A percentile compares a stretch with the other conserved stretches of the same genome.
phyloP scores from a whole-genome alignment of 139 green algal genomes.

The Tetradesmus obliquus region DNA sequence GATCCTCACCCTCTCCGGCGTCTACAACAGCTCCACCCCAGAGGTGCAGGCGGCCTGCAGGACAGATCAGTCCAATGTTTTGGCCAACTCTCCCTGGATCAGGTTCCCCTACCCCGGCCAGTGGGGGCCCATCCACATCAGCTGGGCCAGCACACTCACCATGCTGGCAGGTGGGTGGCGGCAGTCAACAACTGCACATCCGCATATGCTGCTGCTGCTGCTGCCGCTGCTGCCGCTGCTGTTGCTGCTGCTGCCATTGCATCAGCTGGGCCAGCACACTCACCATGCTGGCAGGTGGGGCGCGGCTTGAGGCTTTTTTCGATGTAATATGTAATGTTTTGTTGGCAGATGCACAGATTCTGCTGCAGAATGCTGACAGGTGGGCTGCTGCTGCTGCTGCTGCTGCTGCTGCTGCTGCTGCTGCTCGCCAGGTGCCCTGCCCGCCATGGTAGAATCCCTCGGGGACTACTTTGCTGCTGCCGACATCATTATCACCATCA shows the following conservation, averaged over 20 bases:
- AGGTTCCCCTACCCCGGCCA: slow-evolving; percentile 70
- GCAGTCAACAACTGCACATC: not conserved
- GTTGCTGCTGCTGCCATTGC: not conserved
- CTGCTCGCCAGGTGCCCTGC: slow-evolving; percentile 52
- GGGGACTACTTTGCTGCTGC: slow-evolving; percentile 70
- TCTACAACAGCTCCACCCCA: slow-evolving; percentile 53
- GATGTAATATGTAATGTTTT: too few species aligned
- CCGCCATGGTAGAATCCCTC: slow-evolving; percentile 73
- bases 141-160: slow-evolving; percentile 54
- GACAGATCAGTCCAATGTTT: slow-evolving; percentile 56
- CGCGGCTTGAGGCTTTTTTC: too few species aligned
- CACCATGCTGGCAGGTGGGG: slow-evolving; percentile 61
- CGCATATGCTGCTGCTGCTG: not conserved
- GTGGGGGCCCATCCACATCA: slow-evolving; percentile 71
- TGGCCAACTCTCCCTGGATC: slow-evolving; percentile 68
- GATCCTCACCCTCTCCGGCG: slow-evolving; percentile 62
- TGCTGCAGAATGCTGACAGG: too few species aligned
- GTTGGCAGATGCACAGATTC: too few species aligned
- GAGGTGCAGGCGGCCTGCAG: slow-evolving; percentile 44
- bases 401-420: not conserved
- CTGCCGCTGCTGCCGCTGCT: not conserved
- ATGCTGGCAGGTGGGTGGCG: slow-evolving; percentile 55
- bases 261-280: slow-evolving; percentile 44
- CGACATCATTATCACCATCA: slow-evolving; percentile 17
- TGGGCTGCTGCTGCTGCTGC: not conserved